These are phyloP conservation scores for Globisporangium alternatum DNA, from an alignment of 352 stramenopile species.

Conservation along the genomic window DNA sequence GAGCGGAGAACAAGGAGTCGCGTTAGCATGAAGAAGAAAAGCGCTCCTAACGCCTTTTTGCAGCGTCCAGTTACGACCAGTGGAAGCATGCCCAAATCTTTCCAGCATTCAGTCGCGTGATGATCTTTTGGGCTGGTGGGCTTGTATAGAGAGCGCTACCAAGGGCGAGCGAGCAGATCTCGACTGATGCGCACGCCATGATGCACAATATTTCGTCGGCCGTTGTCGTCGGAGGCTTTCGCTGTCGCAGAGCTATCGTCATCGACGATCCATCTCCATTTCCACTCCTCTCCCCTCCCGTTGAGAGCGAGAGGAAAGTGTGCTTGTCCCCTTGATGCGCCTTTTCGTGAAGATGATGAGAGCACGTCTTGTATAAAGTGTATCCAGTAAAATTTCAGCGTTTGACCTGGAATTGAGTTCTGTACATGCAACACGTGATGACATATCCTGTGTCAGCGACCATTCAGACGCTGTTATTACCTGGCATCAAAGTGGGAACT, in stretches of 20 bases:
- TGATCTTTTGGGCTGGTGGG: not conserved
- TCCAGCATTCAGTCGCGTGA: not conserved
- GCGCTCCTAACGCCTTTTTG: not conserved
- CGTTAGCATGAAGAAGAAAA: not conserved
- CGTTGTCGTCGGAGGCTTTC: too few relatives aligned
- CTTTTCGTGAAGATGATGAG: not conserved
- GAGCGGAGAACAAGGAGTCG: too few relatives aligned
- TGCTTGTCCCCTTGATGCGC: not conserved
- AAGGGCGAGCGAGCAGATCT: not conserved
- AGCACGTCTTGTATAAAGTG: not conserved
- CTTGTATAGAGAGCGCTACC: not conserved
- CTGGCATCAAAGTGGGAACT: not conserved
- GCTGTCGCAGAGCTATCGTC: not conserved
- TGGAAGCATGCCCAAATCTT: not conserved
- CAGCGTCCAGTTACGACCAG: not conserved
- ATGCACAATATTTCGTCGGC: not conserved
- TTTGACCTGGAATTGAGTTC: not conserved
- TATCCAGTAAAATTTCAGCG: not conserved
- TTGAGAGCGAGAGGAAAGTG: not conserved
- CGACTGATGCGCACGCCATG: not conserved
- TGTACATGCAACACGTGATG: too few relatives aligned
- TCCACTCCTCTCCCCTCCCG: not conserved
- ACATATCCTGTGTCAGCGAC: too few relatives aligned
- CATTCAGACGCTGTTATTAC: not conserved
- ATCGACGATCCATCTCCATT: conserved; percentile 1